A percentile compares a stretch with the other conserved stretches of the same genome.
These are phyloP conservation scores for Erythrobasidium yunnanense DNA, from an alignment of 768 basidiomycete genomes.

Conservation along the genomic window DNA sequence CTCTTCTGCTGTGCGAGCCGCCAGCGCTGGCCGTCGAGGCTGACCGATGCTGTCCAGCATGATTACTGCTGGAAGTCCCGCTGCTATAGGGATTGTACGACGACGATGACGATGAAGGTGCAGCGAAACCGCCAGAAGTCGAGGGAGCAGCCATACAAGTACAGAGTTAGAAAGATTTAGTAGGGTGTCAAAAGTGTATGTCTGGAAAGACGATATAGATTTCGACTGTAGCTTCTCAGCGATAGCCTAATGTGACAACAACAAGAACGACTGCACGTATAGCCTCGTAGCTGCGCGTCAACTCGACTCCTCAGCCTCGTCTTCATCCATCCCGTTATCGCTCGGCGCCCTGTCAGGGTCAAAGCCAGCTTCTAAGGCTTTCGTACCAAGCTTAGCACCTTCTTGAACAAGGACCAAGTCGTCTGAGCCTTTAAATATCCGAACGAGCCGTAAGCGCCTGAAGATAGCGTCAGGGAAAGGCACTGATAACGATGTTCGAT, in stretches of 20 bases:
- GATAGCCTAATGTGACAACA: too few relatives aligned
- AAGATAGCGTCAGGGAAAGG: neutral
- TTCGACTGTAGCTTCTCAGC: too few relatives aligned
- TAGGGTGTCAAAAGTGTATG: too few relatives aligned
- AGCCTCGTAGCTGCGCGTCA: too few relatives aligned
- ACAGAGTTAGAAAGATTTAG: neutral
- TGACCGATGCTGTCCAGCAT: too few relatives aligned
- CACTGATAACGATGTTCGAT: neutral
- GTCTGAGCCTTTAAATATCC: slow-evolving; percentile 11
- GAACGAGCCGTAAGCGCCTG: slow-evolving; percentile 19
- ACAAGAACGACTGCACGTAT: too few relatives aligned
- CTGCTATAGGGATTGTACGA: too few relatives aligned
- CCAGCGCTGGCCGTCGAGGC: neutral
- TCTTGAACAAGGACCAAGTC: neutral
- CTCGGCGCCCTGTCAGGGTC: neutral
- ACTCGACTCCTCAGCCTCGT: neutral
- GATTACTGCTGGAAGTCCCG: too few relatives aligned
- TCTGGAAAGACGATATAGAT: too few relatives aligned
- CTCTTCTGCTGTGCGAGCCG: slow-evolving; percentile 7
- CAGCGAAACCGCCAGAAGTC: neutral
- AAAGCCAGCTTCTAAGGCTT: neutral
- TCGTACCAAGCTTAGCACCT: neutral
- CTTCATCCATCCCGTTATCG: neutral
- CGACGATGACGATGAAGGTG: neutral
- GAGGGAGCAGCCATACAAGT: neutral